These are phyloP conservation scores for Gaeumannomyces sp. DNA, from an alignment of 2,329 filamentous ascomycete species.

Conservation along the genomic window DNA sequence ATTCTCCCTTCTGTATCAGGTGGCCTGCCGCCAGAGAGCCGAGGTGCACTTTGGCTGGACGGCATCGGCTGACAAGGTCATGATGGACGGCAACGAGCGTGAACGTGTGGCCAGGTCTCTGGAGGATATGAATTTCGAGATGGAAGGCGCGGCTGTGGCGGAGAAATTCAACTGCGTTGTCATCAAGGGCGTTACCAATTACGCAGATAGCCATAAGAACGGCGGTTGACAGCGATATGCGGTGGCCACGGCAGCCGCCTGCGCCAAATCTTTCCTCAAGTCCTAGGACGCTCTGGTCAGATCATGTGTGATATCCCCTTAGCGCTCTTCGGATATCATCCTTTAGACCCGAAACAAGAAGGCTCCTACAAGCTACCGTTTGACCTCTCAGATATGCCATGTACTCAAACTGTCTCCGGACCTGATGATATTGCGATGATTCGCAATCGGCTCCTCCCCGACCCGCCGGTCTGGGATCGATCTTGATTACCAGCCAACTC, in stretches of 20 bases:
- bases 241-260: conserved; percentile 28
- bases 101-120: background rate
- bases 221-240: conserved; percentile 30
- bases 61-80: background rate
- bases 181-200: conserved; percentile 30
- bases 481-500: no score
- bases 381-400: no score
- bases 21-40: no score
- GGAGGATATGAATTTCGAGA: conserved; percentile 21
- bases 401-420: no score
- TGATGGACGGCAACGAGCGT: background rate
- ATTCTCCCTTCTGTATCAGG: no score
- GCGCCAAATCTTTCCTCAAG: conserved; percentile 15
- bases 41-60: background rate
- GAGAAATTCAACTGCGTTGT: conserved; percentile 22
- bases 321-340: no score
- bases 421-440: no score
- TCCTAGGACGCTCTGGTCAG: background rate
- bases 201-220: conserved; percentile 33
- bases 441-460: no score
- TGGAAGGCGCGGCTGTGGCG: conserved; percentile 28
- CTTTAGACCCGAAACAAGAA: no score
- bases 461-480: no score
- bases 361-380: no score
- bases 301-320: no score